These are phyloP conservation scores for Spencermartinsiella europaea DNA, from an alignment of 805 yeast genomes.

Conservation along the genomic window DNA sequence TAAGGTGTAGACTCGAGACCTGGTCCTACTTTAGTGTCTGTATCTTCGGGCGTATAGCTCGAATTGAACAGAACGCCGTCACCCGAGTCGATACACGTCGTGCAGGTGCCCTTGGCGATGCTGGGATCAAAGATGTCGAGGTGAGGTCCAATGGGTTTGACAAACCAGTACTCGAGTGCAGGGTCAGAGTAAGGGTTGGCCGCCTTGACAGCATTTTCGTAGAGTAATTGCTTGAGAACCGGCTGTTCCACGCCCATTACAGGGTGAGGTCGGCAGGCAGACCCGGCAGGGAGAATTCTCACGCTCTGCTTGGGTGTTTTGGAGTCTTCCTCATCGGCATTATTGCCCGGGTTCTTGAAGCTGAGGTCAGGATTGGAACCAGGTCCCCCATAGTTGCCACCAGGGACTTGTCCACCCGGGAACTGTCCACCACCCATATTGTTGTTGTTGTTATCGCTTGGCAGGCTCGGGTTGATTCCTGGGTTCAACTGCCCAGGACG, in stretches of 20 bases:
- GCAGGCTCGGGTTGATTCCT: too few relatives aligned
- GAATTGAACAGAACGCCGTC: not conserved
- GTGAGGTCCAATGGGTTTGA: not conserved
- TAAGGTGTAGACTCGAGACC: not conserved
- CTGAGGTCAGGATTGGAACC: too few relatives aligned
- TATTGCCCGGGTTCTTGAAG: not conserved
- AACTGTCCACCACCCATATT: too few relatives aligned
- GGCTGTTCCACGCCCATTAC: not conserved
- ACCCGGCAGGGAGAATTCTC: not conserved
- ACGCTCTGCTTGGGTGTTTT: not conserved
- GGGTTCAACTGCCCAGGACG: too few relatives aligned
- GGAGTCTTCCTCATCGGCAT: not conserved
- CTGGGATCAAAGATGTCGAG: not conserved
- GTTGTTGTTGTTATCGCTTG: too few relatives aligned
- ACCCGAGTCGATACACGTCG: not conserved
- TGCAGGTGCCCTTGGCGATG: not conserved
- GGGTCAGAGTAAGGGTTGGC: not conserved
- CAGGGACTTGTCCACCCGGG: too few relatives aligned
- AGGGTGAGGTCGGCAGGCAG: not conserved
- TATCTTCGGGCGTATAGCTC: not conserved
- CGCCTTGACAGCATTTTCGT: not conserved
- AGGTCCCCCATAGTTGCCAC: too few relatives aligned
- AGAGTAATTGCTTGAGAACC: not conserved
- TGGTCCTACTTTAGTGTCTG: not conserved
- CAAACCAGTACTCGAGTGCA: not conserved